Percentiles rank a stretch among this genome's conserved stretches.
phyloP scores from a whole-genome alignment of 768 basidiomycete species.

The Tylopilus vinaceipallidus region DNA sequence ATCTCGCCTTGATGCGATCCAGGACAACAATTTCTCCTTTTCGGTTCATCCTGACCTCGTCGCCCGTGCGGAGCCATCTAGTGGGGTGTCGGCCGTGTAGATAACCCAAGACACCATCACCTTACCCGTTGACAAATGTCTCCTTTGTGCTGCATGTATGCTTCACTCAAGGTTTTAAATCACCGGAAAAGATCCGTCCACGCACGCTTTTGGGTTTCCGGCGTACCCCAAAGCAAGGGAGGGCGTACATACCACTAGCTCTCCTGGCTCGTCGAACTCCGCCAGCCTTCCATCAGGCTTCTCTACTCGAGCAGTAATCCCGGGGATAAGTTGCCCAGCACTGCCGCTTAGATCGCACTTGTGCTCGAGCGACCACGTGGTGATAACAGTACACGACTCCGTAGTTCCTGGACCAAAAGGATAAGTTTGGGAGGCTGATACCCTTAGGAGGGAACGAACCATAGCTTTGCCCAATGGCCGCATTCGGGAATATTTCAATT shows the following conservation, averaged over 20 bases:
- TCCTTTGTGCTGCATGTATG: slow-evolving; percentile 49
- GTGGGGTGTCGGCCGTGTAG: neutral
- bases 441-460: slow-evolving; percentile 34
- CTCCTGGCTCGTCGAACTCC: slow-evolving; percentile 57
- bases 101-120: neutral
- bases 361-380: slow-evolving; percentile 44
- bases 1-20: slow-evolving; percentile 67
- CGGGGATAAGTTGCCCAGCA: slow-evolving; percentile 58
- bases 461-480: slow-evolving; percentile 60
- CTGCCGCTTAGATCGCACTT: slow-evolving; percentile 50
- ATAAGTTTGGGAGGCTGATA: neutral
- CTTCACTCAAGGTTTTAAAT: slow-evolving; percentile 7
- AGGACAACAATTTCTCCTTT: slow-evolving; percentile 65
- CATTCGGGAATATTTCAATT: slow-evolving; percentile 44
- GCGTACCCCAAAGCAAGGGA: slow-evolving; percentile 58
- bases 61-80: slow-evolving; percentile 69
- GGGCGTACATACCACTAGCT: slow-evolving; percentile 59
- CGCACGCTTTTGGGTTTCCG: slow-evolving; percentile 60
- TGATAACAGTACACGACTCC: slow-evolving; percentile 56
- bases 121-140: slow-evolving; percentile 52
- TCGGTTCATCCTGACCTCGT: slow-evolving; percentile 64
- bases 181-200: slow-evolving; percentile 8
- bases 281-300: slow-evolving; percentile 57
- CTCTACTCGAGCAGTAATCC: slow-evolving; percentile 53
- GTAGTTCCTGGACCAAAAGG: slow-evolving; percentile 48